Evolutionary conservation across 2,329 filamentous ascomycete species (phyloP), one percentile per base, ranked within the genome.

Genomic region (Byssothecium circinans): DNA sequence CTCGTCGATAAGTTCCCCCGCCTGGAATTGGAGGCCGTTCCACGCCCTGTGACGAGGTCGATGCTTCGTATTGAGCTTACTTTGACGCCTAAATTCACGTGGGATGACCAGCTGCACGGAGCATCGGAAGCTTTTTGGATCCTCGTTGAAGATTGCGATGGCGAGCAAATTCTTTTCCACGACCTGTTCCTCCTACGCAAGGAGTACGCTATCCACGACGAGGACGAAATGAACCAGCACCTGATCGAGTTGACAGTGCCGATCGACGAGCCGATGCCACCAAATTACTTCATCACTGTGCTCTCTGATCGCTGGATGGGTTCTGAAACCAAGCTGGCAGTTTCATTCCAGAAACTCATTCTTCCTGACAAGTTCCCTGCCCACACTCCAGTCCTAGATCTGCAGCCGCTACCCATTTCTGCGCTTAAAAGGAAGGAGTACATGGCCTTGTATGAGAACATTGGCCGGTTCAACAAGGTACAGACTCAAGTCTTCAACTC

Each of bases 291-390:
- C 74, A 90, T 99, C 62, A 94, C 91, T 0, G 83, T 99, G 32
- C 76, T 96, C 17, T 97, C 92, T 3, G 94, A 99, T 70, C 82
- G 94, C 58, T 99, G 94, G 94, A 96, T 99, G 90, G 90, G 96
- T 68, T 90, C 92, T 0, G 91, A 99, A 74, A 96, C 91, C 1
- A 91, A 91, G 67, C 78, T 99, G 44, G 87, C 92, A 0, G 87
- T 99, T 2, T 92, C 91, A 0, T 97, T 99, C 76, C 88, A 95
- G 69, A 96, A 96, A 69, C 79, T 99, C 22, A 88, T 96, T 35
- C 80, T 99, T 4, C 94, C 94, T 0, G 92, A 96, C 70, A 94
- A 94, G 65, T 99, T 99, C 70, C 91, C 91, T 23, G 86, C 94
- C 33, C 92, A 96, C 66, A 99, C 94, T 0, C 91, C 89, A 52